Conservation (phyloP, 305 asterid species). For the Fraxinus sp. region DNA sequence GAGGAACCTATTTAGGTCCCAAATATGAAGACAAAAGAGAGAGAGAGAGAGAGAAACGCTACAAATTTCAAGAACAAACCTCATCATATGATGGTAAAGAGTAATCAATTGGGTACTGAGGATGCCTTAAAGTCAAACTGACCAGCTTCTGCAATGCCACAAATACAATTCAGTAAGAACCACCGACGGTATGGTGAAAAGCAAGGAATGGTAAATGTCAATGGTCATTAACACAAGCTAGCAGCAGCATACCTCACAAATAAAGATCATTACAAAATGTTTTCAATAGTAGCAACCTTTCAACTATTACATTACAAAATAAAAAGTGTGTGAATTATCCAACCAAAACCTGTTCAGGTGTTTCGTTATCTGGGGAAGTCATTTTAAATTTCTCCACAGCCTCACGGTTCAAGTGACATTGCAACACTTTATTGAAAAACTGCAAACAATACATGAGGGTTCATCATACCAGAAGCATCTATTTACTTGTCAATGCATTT, state of each 20-base stretch:
- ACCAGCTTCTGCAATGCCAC: slow-evolving; percentile 71
- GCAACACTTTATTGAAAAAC: slow-evolving; percentile 63
- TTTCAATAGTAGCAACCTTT: not conserved
- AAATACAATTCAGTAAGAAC: slow-evolving; percentile 11
- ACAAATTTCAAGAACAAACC: slow-evolving; percentile 36
- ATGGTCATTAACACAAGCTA: not conserved
- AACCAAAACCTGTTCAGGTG: slow-evolving; percentile 65
- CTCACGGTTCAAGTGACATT: slow-evolving; percentile 56
- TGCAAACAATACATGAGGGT: slow-evolving; percentile 30
- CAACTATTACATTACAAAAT: not conserved
- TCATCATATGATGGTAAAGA: slow-evolving; percentile 82
- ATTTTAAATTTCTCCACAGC: slow-evolving; percentile 50
- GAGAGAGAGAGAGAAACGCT: not conserved
- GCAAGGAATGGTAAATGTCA: not conserved
- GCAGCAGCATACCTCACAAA: not conserved
- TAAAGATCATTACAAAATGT: not conserved
- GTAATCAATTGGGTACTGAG: slow-evolving; percentile 69
- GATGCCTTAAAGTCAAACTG: slow-evolving; percentile 71
- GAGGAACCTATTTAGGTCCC: not conserved
- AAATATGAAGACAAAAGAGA: not conserved
- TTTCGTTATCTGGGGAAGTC: slow-evolving; percentile 52
- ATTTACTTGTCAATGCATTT: not conserved
- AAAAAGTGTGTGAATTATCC: not conserved
- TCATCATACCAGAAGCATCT: not conserved
- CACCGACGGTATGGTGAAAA: not conserved